phyloP scores from a whole-genome alignment of 805 yeast species.

The Lachancea sp. region DNA sequence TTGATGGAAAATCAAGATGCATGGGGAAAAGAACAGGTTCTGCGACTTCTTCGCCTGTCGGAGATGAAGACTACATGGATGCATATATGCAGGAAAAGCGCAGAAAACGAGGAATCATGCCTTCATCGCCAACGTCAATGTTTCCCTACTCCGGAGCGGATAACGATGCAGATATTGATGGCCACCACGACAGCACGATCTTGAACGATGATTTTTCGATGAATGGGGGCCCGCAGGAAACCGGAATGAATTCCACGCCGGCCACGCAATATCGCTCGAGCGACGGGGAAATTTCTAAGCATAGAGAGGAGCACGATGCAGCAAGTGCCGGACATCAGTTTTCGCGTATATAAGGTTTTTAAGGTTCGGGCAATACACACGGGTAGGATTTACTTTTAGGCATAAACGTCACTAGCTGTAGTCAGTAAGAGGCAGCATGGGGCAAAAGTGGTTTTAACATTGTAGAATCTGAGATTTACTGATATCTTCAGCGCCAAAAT shows the following conservation, averaged over 20 bases:
- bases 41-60: constrained; percentile 6
- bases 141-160: constrained; percentile 20
- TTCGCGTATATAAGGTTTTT: constrained; percentile 2
- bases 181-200: constrained; percentile 14
- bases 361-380: neutral
- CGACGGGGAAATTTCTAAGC: constrained; percentile 7
- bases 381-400: neutral
- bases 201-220: constrained; percentile 13
- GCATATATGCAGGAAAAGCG: constrained; percentile 10
- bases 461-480: no score
- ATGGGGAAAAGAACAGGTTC: constrained; percentile 1
- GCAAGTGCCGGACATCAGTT: neutral
- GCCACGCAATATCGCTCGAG: constrained; percentile 19
- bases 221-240: constrained; percentile 9
- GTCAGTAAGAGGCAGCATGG: no score
- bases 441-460: no score
- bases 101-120: constrained; percentile 26
- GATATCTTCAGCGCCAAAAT: no score
- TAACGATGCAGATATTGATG: constrained; percentile 4
- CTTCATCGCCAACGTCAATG: constrained; percentile 31
- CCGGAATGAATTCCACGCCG: constrained; percentile 23
- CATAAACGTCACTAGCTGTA: no score
- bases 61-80: constrained; percentile 8
- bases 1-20: neutral
- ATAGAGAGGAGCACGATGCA: constrained; percentile 1